Base-by-base conservation (phyloP, 2,329 filamentous ascomycete genomes). In the Microdochium nivale region DNA sequence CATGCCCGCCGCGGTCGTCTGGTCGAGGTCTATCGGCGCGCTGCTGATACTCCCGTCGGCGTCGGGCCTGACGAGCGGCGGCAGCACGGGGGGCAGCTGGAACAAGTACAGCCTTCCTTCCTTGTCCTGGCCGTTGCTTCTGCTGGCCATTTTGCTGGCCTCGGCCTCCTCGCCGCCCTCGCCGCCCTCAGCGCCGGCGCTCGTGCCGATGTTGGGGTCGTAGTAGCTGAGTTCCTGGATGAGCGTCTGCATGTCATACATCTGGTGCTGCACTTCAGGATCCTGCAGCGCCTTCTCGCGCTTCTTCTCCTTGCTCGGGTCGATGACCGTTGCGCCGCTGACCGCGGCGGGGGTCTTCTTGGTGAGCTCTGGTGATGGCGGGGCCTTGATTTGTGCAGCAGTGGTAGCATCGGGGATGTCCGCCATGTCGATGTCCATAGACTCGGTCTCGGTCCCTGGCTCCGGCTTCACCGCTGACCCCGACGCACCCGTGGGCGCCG, bases 21-120 rank as follows among this genome's bases (percentile, higher is more conserved):
- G 21, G 43, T 50, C 27, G 19, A 50, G 61, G 27, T 66, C 66
- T 49, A 57, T 55, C 27, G 63, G 55, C 23, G 61, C 60, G 24
- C 61, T 56, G 13, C 60, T 53, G 52, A 55, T 62, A 55, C 64
- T 69, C 54, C 49, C 49, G 9, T 54, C 52, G 3, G 55, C 50
- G 40, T 44, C 23, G 9, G 52, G 49, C n/a, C 56, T 62, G n/a
- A 47, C 52, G n/a, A 85, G 67, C 0, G 79, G 76, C 8, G 82
- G 81, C 11, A 85, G 71, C 3, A 84, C 68, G 4, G 80, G 80
- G 40, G 82, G 82, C 57, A 86, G 79, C 58, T 85, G 82, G 67
- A 85, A 85, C 49, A 86, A 70, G 55, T 83, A 84, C 50, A 84
- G 64, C 35, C 79, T 74, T 23, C 81, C 80, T 47, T 83, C 79